Conservation (phyloP, 106 monocot species). For the Dioscorea zingiberensis region DNA sequence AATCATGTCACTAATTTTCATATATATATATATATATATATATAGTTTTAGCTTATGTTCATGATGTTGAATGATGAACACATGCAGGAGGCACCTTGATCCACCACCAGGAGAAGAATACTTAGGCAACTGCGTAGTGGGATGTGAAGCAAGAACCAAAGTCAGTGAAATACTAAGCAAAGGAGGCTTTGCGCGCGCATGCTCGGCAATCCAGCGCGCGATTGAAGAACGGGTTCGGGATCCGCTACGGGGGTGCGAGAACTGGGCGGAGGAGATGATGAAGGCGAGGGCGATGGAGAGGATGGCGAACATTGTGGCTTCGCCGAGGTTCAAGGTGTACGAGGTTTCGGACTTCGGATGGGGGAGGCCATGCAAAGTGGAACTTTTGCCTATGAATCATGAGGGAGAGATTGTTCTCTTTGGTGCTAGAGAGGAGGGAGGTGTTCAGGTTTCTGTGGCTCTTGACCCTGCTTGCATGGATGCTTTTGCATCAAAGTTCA, state of each 20-base stretch:
- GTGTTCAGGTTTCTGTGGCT: constrained; percentile 19
- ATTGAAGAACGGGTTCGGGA: not conserved
- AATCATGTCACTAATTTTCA: no score
- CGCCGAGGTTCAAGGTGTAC: constrained; percentile 17
- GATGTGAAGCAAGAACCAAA: constrained; percentile 4
- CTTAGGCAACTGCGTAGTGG: constrained; percentile 17
- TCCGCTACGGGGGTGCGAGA: constrained; percentile 5
- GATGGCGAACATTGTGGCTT: constrained; percentile 7
- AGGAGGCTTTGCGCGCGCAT: constrained; percentile 6
- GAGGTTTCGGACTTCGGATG: constrained; percentile 24
- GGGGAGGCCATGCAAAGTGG: constrained; percentile 25
- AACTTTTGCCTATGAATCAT: constrained; percentile 14
- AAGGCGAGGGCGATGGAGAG: not conserved
- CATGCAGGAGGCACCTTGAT: constrained; percentile 19
- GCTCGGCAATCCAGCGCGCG: not conserved
- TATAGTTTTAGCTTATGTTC: not conserved
- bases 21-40: not conserved
- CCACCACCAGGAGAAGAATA: constrained; percentile 20
- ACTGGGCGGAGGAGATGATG: not conserved
- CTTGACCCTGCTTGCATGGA: not conserved
- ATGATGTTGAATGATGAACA: not conserved
- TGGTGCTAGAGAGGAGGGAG: constrained; percentile 8
- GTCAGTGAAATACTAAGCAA: constrained; percentile 1
- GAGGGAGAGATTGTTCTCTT: constrained; percentile 16
- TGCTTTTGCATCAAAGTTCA: not conserved